Base-by-base conservation (phyloP, 1,139 yeast species). In the Candida neerlandica region DNA sequence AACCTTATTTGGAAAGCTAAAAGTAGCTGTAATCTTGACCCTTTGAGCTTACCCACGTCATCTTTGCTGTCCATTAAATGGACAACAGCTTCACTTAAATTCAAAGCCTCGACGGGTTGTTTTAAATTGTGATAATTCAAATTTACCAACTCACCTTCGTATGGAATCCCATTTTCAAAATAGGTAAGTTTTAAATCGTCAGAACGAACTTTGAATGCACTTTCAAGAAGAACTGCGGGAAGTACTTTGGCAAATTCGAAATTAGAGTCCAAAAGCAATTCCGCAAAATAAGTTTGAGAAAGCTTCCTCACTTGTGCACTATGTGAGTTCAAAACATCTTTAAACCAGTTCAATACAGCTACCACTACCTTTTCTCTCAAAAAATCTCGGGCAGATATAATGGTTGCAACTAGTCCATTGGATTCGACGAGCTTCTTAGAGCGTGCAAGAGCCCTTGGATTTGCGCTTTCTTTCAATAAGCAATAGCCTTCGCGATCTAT, bases 1-100 rank as follows among this genome's bases (percentile, higher is more conserved):
- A 79, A 68, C 55, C 95, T 71, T 26, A 80, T 71, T 53, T 86
- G 88, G 54, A 85, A 79, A 48, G 73, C 72, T 40, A 84, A 60
- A 19, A 85, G 62, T 53, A 66, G 75, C 59, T 84, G 87, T 15
- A 84, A 57, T 51, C 85, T 69, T 10, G 86, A 75, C 29, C 73
- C 67, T 29, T 50, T 48, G 30, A 59, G 50, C 3, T 46, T 42
- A 19, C 55, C 56, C 9, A 34, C 2, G n/a, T 29, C 14, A 16
- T 4, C 33, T 6, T 23, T 27, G 7, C 14, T 19, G 7, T 48
- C 48, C 12, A 42, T 33, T 11, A 50, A 41, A 15, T 26, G 16
- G 12, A 45, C 43, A 23, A 55, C 43, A 10, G 49, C 51, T 18
- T 44, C 35, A 10, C 38, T 41, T 35, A 51, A 45, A 29, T 46